Evolutionary conservation across 805 yeast species (phyloP).

Genomic region (Yamadazyma nakazawae): DNA sequence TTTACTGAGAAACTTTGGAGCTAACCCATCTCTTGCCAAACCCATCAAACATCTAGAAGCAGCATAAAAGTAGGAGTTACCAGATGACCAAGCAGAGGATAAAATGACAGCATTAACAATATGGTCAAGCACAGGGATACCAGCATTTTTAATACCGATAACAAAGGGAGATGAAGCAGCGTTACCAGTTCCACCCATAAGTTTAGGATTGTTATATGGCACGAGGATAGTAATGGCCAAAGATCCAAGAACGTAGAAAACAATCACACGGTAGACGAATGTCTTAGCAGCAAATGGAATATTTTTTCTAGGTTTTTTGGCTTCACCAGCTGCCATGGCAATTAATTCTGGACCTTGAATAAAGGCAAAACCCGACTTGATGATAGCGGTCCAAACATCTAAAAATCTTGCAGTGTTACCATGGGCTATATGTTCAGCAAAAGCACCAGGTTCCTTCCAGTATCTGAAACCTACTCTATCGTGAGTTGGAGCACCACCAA

Average conservation of each 20-base stretch:
- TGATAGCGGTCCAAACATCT: conserved; percentile 58
- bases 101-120: conserved; percentile 71
- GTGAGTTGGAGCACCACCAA: conserved; percentile 36
- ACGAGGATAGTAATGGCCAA: conserved; percentile 41
- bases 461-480: conserved; percentile 47
- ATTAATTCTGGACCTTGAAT: conserved; percentile 59
- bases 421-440: conserved; percentile 13
- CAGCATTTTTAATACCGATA: conserved; percentile 29
- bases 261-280: conserved; percentile 49
- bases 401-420: conserved; percentile 60
- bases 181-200: conserved; percentile 31
- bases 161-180: conserved; percentile 37
- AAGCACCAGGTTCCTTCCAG: conserved; percentile 30
- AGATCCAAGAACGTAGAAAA: conserved; percentile 39
- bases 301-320: conserved; percentile 32
- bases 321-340: conserved; percentile 64
- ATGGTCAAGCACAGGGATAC: conserved; percentile 60
- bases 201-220: conserved; percentile 22
- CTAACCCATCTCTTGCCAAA: conserved; percentile 19
- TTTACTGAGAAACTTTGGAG: conserved; percentile 18
- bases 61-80: conserved; percentile 31
- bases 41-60: conserved; percentile 27
- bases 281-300: conserved; percentile 58
- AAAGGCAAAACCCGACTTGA: conserved; percentile 60
- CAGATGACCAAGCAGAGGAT: conserved; percentile 72